Evolutionary conservation across 495 filamentous ascomycete genomes (phyloP).

Genomic region (Pyrenopolyporus hunteri): DNA sequence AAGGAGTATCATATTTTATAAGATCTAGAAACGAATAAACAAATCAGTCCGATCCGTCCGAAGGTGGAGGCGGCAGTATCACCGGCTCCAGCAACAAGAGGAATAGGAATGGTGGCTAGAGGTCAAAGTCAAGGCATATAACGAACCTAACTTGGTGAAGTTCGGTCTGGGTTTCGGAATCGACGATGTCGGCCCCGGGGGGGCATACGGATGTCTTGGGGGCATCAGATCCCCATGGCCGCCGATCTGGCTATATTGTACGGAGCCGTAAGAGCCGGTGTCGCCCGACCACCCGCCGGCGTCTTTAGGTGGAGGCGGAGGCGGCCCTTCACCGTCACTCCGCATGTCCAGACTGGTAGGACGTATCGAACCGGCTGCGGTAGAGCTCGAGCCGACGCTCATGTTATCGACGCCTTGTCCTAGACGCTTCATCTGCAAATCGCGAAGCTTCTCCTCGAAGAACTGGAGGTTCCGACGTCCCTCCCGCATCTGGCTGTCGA

Average conservation of each 20-base stretch:
- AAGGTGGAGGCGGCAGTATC: not conserved
- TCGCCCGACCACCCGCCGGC: constrained; percentile 47
- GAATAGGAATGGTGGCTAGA: constrained; percentile 4
- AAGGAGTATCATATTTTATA: constrained; percentile 97
- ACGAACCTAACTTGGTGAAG: constrained; percentile 93
- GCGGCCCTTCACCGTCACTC: constrained; percentile 55
- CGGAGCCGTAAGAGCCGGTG: constrained; percentile 51
- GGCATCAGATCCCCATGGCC: constrained; percentile 76
- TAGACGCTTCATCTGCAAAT: constrained; percentile 81
- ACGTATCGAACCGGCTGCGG: constrained; percentile 44
- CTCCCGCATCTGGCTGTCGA: constrained; percentile 92
- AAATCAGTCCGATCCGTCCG: constrained; percentile 29
- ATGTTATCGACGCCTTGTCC: constrained; percentile 68
- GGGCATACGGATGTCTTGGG: constrained; percentile 77
- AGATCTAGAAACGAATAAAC: constrained; percentile 65
- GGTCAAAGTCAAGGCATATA: too few species aligned
- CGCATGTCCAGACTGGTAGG: constrained; percentile 42
- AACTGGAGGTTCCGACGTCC: constrained; percentile 91
- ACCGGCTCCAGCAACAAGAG: not conserved
- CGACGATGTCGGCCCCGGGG: constrained; percentile 69
- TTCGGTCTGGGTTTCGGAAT: constrained; percentile 81
- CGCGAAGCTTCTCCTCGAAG: constrained; percentile 86
- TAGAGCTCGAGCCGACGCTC: constrained; percentile 55
- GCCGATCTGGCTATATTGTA: constrained; percentile 54
- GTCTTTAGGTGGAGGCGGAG: constrained; percentile 72